Conservation (phyloP, 176 grass and related monocot species). For the Bolboschoenus planiculmis region DNA sequence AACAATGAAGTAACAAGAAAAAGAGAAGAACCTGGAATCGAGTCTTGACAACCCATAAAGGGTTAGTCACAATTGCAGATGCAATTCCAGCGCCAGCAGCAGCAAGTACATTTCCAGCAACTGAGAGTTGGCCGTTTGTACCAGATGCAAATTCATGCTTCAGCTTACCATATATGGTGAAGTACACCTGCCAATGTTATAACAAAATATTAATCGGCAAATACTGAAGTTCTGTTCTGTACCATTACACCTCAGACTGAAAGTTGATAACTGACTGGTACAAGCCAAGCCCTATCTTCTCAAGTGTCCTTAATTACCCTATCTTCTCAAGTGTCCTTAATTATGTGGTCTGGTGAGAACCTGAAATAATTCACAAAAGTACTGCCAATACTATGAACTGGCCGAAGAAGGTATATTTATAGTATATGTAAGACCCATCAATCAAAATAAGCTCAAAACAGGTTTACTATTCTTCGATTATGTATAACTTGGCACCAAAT, state of each 20-base stretch:
- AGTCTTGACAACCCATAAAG: constrained; percentile 91
- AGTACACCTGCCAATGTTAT: constrained; percentile 53
- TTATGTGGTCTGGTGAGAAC: not conserved
- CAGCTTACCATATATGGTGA: constrained; percentile 68
- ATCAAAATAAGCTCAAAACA: not conserved
- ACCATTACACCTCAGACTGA: not conserved
- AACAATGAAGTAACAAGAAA: not conserved
- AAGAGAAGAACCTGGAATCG: constrained; percentile 64
- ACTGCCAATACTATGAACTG: not conserved
- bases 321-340: not conserved
- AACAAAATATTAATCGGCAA: not conserved
- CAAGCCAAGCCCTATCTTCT: not conserved
- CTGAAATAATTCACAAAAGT: not conserved
- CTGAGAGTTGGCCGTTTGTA: constrained; percentile 38
- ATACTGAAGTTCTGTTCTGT: not conserved
- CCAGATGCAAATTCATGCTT: constrained; percentile 31
- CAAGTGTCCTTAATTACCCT: not conserved
- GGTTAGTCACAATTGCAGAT: constrained; percentile 73
- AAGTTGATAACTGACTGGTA: not conserved
- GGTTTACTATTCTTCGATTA: not conserved
- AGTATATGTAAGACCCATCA: not conserved
- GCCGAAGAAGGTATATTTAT: not conserved
- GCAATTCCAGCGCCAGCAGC: constrained; percentile 71
- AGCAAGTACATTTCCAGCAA: constrained; percentile 62
- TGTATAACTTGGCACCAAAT: not conserved